Evolutionary conservation across 2,329 filamentous ascomycete species (phyloP), one percentile per base, ranked within the genome.

Genomic region (Penicillium aurantiogriseum): DNA sequence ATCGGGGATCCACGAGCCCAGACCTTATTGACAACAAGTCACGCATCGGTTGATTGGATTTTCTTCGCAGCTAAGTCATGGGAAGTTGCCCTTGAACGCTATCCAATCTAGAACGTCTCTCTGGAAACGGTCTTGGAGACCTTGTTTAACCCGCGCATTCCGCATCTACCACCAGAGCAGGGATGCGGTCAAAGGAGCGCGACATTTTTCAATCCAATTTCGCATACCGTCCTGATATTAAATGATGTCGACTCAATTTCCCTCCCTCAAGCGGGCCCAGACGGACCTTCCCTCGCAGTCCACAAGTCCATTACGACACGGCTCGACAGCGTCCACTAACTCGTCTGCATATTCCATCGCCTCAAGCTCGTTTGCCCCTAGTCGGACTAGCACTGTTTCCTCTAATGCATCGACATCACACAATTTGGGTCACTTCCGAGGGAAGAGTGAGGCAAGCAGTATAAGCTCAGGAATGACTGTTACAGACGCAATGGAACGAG

Each of bases 371-470:
- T 77, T 80, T 59, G 68, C 76, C 3, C 81, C 81, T n/a, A 84
- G 81, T 67, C 79, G 82, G 49, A 85, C 86, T 39, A 91, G 88
- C 72, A 89, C 89, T 47, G 80, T 88, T 63, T 90, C 88, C 19
- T 93, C 90, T 33, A 82, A 85, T 62, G 83, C 83, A n/a, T 91
- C 90, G 35, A 85, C 84, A 71, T 69, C 68, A 29, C 64, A 76
- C 56, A 71, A 69, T 31, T 70, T 73, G 51, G 81, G 82, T 48
- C 90, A 93, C 70, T 89, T 86, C 73, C 85, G 91, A 71, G 89
- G 89, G 59, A 83, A 87, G 73, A 93, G 90, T 76, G 90, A 94
- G 79, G 83, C 83, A 56, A 81, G 82, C 58, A 80, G 80, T 43
- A 82, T 86, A 69, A 71, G 81, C 65, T 75, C 80, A 42, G 69